Evolutionary conservation across 2,329 filamentous ascomycete species (phyloP).

Genomic region (Scedosporium apiospermum): DNA sequence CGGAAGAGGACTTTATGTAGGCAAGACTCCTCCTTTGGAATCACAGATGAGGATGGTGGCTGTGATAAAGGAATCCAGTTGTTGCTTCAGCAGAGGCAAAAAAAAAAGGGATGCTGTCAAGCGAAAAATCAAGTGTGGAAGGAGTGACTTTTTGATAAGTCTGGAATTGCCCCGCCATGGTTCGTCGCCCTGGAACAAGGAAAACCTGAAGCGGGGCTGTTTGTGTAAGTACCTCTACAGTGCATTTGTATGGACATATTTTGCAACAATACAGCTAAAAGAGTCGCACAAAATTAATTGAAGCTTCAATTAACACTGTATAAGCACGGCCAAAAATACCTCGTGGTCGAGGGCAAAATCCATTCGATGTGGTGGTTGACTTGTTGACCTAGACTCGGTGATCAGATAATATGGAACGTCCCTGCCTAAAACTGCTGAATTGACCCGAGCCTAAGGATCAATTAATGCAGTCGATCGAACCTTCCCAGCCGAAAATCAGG

Average conservation of each 20-base stretch:
- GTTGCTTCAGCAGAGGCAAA: neutral
- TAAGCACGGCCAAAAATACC: neutral
- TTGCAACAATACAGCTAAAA: neutral
- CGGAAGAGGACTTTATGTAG: neutral
- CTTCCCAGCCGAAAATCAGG: no score
- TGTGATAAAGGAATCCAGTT: neutral
- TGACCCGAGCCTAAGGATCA: no score
- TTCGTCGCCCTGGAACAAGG: neutral
- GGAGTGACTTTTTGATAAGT: neutral
- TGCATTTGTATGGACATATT: neutral
- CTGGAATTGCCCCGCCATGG: neutral
- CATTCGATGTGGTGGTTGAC: neutral
- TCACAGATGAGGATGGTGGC: neutral
- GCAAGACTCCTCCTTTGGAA: neutral
- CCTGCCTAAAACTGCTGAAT: no score
- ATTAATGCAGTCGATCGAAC: no score
- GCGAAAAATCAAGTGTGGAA: slow-evolving; percentile 1
- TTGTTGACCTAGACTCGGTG: neutral
- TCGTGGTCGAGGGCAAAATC: neutral
- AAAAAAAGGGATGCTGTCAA: neutral
- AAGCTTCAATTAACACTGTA: neutral
- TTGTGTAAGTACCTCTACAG: neutral
- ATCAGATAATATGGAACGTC: no score
- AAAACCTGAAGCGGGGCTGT: slow-evolving; percentile 5
- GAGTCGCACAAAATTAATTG: neutral